These are phyloP conservation scores for Elongisporangium senticosum DNA, from an alignment of 352 stramenopile species.

Conservation along the genomic window DNA sequence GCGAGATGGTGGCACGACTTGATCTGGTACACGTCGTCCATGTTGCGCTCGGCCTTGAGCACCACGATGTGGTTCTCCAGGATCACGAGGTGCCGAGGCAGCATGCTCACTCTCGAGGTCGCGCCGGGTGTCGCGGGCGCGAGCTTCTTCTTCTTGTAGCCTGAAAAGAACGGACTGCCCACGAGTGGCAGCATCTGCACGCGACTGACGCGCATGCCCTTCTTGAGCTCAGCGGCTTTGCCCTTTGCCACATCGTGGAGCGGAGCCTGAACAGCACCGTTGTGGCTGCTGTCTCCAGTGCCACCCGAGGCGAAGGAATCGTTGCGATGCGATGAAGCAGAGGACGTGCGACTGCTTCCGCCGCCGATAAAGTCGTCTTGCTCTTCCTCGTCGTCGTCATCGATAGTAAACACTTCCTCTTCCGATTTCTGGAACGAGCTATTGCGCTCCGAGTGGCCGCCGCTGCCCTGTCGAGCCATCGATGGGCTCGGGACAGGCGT, in stretches of 20 bases:
- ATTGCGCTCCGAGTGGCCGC: slow-evolving; percentile 10
- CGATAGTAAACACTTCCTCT: slow-evolving; percentile 83
- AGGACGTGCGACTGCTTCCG: slow-evolving; percentile 32
- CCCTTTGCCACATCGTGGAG: slow-evolving; percentile 56
- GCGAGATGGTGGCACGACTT: slow-evolving; percentile 72
- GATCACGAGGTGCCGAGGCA: slow-evolving; percentile 56
- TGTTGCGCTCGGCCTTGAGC: slow-evolving; percentile 62
- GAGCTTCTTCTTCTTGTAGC: slow-evolving; percentile 79
- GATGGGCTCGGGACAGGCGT: slow-evolving; percentile 9
- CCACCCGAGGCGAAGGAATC: slow-evolving; percentile 36
- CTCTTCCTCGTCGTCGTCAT: slow-evolving; percentile 73
- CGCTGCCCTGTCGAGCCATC: slow-evolving; percentile 11
- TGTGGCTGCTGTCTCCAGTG: slow-evolving; percentile 3
- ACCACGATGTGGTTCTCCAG: slow-evolving; percentile 73
- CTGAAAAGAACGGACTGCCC: slow-evolving; percentile 74
- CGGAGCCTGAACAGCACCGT: slow-evolving; percentile 2
- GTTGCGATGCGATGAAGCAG: slow-evolving; percentile 30
- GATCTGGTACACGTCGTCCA: slow-evolving; percentile 70
- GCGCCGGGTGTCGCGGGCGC: slow-evolving; percentile 2
- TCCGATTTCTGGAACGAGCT: slow-evolving; percentile 48
- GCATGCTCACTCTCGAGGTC: slow-evolving; percentile 27
- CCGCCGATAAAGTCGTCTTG: slow-evolving; percentile 46
- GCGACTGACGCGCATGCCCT: slow-evolving; percentile 66
- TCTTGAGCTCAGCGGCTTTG: slow-evolving; percentile 38
- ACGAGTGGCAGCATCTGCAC: slow-evolving; percentile 64